Percentiles rank a stretch among this genome's conserved stretches.
These are phyloP conservation scores for Fomitopsis betulina DNA, from an alignment of 1,284 basidiomycete genomes.

Conservation along the genomic window DNA sequence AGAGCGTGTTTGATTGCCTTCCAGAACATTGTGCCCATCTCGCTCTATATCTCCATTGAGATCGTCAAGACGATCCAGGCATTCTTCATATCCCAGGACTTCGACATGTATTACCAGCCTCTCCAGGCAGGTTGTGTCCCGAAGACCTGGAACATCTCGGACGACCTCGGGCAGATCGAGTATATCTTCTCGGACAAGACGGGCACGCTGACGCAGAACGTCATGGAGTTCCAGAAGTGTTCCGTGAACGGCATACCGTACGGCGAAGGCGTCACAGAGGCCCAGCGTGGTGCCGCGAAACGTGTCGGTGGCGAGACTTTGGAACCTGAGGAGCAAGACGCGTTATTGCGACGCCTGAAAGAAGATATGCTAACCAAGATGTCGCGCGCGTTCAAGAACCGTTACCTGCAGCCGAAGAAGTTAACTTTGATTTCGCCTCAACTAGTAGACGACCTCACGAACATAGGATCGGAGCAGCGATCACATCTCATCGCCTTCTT, in stretches of 20 bases:
- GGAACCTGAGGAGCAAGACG: conserved; percentile 67
- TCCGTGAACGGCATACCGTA: conserved; percentile 83
- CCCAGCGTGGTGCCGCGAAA: conserved; percentile 87
- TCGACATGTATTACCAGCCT: conserved; percentile 94
- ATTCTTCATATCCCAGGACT: conserved; percentile 94
- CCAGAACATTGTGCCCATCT: conserved; percentile 97
- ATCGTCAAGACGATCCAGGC: conserved; percentile 98
- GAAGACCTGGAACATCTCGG: conserved; percentile 98
- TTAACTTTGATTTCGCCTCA: conserved; percentile 88
- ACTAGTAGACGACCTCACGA: conserved; percentile 72
- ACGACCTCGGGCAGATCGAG: conserved; percentile 97
- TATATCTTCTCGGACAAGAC: conserved; percentile 99
- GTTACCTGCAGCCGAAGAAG: conserved; percentile 79
- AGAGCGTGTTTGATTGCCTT: conserved; percentile 90
- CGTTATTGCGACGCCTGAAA: conserved; percentile 65
- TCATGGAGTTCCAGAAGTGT: conserved; percentile 99
- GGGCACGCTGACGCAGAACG: conserved; percentile 91
- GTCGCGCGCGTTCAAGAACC: conserved; percentile 81
- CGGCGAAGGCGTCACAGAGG: conserved; percentile 94
- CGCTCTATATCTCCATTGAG: conserved; percentile 96
- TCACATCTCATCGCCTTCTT: conserved; percentile 81
- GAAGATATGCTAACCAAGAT: conserved; percentile 76
- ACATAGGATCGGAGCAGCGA: conserved; percentile 60
- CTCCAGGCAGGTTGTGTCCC: conserved; percentile 89
- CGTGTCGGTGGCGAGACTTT: conserved; percentile 69